Conservation (phyloP, 495 filamentous ascomycete genomes). For the Xylaria palmicola region DNA sequence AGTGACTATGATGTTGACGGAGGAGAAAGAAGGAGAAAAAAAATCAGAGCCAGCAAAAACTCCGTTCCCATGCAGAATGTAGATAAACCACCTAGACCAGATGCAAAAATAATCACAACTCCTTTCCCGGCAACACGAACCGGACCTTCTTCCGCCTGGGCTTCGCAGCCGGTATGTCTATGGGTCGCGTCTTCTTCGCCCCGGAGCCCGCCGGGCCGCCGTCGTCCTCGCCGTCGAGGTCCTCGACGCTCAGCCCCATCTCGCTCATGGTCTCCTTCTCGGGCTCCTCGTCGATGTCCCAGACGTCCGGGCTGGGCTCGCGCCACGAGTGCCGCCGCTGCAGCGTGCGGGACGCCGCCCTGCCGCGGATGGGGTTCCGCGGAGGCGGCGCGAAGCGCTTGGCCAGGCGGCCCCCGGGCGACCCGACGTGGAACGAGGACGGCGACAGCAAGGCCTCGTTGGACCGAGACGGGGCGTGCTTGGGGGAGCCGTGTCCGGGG, state of each 20-base stretch:
- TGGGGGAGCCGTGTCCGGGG: constrained; percentile 21
- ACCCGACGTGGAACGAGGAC: constrained; percentile 27
- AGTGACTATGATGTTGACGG: constrained; percentile 4
- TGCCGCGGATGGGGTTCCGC: constrained; percentile 17
- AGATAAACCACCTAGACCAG: background rate
- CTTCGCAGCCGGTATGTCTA: constrained; percentile 48
- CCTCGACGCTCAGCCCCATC: constrained; percentile 28
- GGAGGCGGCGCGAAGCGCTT: constrained; percentile 27
- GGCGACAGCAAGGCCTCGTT: constrained; percentile 31
- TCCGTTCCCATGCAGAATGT: constrained; percentile 7
- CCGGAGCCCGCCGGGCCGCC: too few relatives aligned
- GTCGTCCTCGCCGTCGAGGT: constrained; percentile 25
- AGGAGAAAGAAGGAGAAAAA: background rate
- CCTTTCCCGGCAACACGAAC: constrained; percentile 46
- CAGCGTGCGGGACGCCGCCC: constrained; percentile 23
- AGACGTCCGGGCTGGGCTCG: constrained; percentile 53
- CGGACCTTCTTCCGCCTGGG: constrained; percentile 46
- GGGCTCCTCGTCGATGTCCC: constrained; percentile 50
- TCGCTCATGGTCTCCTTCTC: constrained; percentile 44
- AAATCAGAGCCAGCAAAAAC: constrained; percentile 2
- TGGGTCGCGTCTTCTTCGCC: constrained; percentile 27
- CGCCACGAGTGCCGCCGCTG: constrained; percentile 46
- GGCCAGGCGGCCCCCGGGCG: constrained; percentile 20
- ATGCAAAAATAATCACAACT: constrained; percentile 20
- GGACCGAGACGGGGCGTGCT: constrained; percentile 20